Base-by-base conservation (phyloP, 768 basidiomycete genomes). In the Peribolospora baueri region DNA sequence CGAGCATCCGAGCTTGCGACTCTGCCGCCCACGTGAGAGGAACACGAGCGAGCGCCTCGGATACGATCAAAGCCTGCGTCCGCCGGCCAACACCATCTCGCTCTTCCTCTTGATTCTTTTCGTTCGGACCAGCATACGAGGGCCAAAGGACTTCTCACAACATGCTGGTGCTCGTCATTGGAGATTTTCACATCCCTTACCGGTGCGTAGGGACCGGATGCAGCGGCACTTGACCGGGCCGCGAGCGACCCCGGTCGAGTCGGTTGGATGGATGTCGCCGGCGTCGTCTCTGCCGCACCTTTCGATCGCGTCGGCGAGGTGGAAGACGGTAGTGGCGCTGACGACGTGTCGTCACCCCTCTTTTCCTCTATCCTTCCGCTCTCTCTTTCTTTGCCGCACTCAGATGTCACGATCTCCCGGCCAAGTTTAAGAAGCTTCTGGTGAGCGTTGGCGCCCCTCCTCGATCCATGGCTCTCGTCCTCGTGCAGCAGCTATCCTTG, bases 151-250 rank as follows among this genome's bases (percentile, higher is more conserved):
- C 25, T 25, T 25, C 25, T 25, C 25, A 25, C 25, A 25, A 45
- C 8, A 45, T 87, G 52, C 81, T 97, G 60, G 91, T 98, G 46
- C 82, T 97, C 55, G 78, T 93, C 63, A 86, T 97, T 60, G 91
- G 91, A 52, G 93, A 98, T 72, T 76, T 97, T 25, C 90, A 95
- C 68, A 97, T 95, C 64, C 93, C 93, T 1, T 81, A 85, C 66
- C 72, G 71, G 7, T 66, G 25, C 25, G 67, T 63, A 51, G 3
- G 52, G 36, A 4, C 14, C 48, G 42, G 37, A 46, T 42, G 5
- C 37, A 5, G 41, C 36, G 14, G 41, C 51, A 25, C 42, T 37
- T 42, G 13, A 42, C 51, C 8, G 11, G 13, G 2, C 45, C 5
- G 5, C 8, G 6, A 51, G 11, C 51, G 5, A 40, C n/a, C 39